A percentile compares a stretch with the other conserved stretches of the same genome.
Evolutionary conservation across 768 basidiomycete species (phyloP).

Genomic region (Mycena galericulata): DNA sequence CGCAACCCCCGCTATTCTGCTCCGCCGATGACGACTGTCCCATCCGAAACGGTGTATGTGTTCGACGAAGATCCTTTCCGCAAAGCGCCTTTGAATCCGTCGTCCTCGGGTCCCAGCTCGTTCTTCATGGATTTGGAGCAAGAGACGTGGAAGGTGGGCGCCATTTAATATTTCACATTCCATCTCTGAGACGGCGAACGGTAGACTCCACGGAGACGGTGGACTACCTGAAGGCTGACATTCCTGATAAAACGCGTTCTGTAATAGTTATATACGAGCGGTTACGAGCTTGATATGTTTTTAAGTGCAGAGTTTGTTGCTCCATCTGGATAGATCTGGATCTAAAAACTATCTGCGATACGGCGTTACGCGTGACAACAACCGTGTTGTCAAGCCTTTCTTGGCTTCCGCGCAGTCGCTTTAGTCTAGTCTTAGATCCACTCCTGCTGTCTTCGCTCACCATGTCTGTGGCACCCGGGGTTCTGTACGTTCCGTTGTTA

Average conservation of each 20-base stretch:
- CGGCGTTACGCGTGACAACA: not conserved
- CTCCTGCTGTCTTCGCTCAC: constrained; percentile 11
- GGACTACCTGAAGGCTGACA: constrained; percentile 26
- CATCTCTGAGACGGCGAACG: constrained; percentile 11
- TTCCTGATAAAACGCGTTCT: constrained; percentile 10
- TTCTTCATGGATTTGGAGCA: constrained; percentile 24
- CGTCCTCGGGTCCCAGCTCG: constrained; percentile 6
- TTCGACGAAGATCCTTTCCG: constrained; percentile 30
- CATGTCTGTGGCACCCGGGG: constrained; percentile 62
- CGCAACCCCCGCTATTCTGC: constrained; percentile 27
- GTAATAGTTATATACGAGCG: too few relatives aligned
- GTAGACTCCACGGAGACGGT: constrained; percentile 8
- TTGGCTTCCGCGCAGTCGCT: constrained; percentile 14
- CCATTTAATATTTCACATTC: not conserved
- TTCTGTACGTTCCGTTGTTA: constrained; percentile 53
- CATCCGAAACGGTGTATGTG: not conserved
- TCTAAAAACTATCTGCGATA: too few relatives aligned
- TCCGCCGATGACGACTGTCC: constrained; percentile 19
- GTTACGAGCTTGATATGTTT: too few relatives aligned
- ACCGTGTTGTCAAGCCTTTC: constrained; percentile 16
- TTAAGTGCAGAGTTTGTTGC: too few relatives aligned
- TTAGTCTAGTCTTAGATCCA: too few relatives aligned
- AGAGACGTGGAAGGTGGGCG: constrained; percentile 12
- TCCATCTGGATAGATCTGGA: too few relatives aligned
- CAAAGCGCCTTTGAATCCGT: constrained; percentile 15